Evolutionary conservation across 2,329 filamentous ascomycete genomes (phyloP), one percentile per base, ranked within the genome.

Genomic region (Trichoderma polysporum): DNA sequence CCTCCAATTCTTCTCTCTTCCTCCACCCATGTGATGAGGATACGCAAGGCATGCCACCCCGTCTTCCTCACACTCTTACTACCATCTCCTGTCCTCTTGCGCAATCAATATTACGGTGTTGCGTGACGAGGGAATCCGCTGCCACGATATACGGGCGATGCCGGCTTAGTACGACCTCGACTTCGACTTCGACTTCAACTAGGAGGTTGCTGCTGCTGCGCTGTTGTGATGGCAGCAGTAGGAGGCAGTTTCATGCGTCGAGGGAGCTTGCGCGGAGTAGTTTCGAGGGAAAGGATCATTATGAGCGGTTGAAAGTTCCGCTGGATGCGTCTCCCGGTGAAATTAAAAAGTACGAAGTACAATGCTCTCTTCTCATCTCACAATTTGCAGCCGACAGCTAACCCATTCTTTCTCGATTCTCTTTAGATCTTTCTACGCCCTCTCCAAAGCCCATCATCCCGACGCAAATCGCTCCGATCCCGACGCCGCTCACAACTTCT

Each of bases 391-490:
- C 27, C 1, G 2, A 15, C 8, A 17, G 12, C 53, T 67, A 35
- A 68, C 58, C 15, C 15, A 22, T 27, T 1, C 7, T 19, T 33
- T 35, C 8, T 45, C 29, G 15, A n/a, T n/a, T n/a, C n/a, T n/a
- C n/a, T 19, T 31, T 67, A 89, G 86, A 74, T 87, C 87, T 71
- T 99, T 97, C 86, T 98, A 97, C 84, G 80, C 85, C 69, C 91
- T 98, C 77, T 97, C 93, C 75, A 97, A 97, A 80, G 82, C 86
- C 63, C 90, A 97, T 84, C 95, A 99, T 79, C 95, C 95, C 1
- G 95, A 99, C 84, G 88, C 89, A 76, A 96, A 98, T 83, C 92
- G 85, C 68, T 76, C 86, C 72, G 90, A 97, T 79, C 90, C 91
- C 4, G 76, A 81, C 67, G 91, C 94, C 69, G 84, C 89, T 4